These are phyloP conservation scores for Microdochium nivale DNA, from an alignment of 2,329 filamentous ascomycete species.

Conservation along the genomic window DNA sequence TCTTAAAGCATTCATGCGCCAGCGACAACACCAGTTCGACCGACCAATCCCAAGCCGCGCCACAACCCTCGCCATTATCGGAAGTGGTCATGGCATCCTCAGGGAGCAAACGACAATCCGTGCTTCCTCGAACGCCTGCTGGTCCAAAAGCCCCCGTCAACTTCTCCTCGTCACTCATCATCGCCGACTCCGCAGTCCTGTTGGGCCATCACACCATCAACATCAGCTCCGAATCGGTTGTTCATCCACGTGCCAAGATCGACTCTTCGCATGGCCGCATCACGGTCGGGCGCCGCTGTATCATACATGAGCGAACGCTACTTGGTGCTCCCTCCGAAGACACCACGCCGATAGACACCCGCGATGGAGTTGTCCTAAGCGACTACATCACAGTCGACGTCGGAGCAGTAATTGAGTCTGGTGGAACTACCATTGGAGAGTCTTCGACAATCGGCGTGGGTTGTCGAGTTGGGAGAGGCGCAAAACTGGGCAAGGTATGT, in stretches of 20 bases:
- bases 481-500: slow-evolving; percentile 53
- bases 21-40: too few relatives aligned
- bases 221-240: slow-evolving; percentile 66
- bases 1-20: too few relatives aligned
- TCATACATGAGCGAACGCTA: slow-evolving; percentile 63
- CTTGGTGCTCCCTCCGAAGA: slow-evolving; percentile 36
- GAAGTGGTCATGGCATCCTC: background rate
- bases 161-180: slow-evolving; percentile 50
- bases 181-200: slow-evolving; percentile 54
- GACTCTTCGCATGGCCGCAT: slow-evolving; percentile 73
- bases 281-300: slow-evolving; percentile 70
- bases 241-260: slow-evolving; percentile 80
- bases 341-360: slow-evolving; percentile 17
- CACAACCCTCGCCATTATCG: too few relatives aligned
- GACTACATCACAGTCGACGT: slow-evolving; percentile 57
- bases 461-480: slow-evolving; percentile 49
- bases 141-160: slow-evolving; percentile 53
- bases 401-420: slow-evolving; percentile 51
- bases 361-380: slow-evolving; percentile 45
- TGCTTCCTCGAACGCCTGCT: slow-evolving; percentile 36
- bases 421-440: slow-evolving; percentile 52
- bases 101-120: background rate
- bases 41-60: background rate
- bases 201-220: slow-evolving; percentile 70
- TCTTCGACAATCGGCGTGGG: slow-evolving; percentile 53